Evolutionary conservation across 768 basidiomycete species (phyloP), one percentile per base, ranked within the genome.

Genomic region (Suillus plorans): DNA sequence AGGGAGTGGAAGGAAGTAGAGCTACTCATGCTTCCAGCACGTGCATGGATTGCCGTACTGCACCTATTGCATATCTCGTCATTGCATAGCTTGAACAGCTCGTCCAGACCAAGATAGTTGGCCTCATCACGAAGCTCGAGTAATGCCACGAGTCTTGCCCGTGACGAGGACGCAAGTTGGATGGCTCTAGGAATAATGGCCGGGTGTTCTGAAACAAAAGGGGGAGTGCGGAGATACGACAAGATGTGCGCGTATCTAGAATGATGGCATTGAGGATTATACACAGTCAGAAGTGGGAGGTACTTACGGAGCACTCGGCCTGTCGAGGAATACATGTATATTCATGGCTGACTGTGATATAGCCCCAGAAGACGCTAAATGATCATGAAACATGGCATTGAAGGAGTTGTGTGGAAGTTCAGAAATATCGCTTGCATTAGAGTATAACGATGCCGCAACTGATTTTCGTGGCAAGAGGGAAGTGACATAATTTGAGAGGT

Each of bases 81-180:
- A 9, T 77, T 75, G 71, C 92, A 94, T 2, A 95, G 81, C 66
- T 80, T 82, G 66, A 85, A 80, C 20, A 95, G 81, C 53, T 82
- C 83, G 0, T 82, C 82, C 61, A 94, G 86, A 34, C 85, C 86
- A n/a, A 94, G 85, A 71, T 87, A 92, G 49, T 80, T 79, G 2
- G 92, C 89, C 72, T 95, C 92, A 67, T 94, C 91, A 13, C 91
- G 85, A 28, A 94, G 84, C 66, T 92, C 89, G 52, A 91, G 81
- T 28, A 94, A 82, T 1, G 78, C 79, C 61, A 92, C 92, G 22
- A 92, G 78, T 12, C 85, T 85, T 2, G 80, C 71, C 20, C 75
- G 77, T 7, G 80, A 80, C 31, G 76, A 76, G 39, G 81, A 78
- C 44, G 76, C 76, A 25, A 85, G 81, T 64, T 85, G 86, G 2